phyloP scores from a whole-genome alignment of 176 grass and related monocot species.

The Avena eriantha region DNA sequence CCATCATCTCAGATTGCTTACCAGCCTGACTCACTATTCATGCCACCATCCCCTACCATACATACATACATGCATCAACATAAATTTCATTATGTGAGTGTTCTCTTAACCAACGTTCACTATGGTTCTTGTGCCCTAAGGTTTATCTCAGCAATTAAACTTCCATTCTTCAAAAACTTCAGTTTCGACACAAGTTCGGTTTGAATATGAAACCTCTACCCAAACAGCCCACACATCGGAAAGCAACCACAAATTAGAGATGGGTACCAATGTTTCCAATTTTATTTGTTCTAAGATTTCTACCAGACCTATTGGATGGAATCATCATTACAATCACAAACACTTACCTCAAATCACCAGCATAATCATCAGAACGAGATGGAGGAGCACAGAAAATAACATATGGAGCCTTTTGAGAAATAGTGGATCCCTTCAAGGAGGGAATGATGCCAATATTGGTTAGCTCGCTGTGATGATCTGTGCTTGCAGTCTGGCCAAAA shows the following conservation, averaged over 20 bases:
- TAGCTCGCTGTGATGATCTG: conserved; percentile 84
- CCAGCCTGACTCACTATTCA: not conserved
- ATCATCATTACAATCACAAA: conserved; percentile 1
- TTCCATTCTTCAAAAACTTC: not conserved
- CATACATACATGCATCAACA: conserved; percentile 16
- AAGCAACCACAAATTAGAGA: not conserved
- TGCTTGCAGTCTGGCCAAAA: conserved; percentile 83
- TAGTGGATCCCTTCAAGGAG: conserved; percentile 57
- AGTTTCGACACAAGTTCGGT: not conserved
- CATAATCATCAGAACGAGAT: conserved; percentile 76
- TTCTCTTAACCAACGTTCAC: not conserved
- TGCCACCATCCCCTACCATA: not conserved
- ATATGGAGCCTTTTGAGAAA: conserved; percentile 69
- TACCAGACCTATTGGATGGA: not conserved
- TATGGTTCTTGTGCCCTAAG: not conserved
- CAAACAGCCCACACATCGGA: not conserved
- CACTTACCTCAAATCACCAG: conserved; percentile 73
- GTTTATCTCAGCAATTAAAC: not conserved
- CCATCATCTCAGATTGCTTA: not conserved
- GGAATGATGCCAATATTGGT: conserved; percentile 71
- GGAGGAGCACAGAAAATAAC: conserved; percentile 93
- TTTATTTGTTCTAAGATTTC: conserved; percentile 4
- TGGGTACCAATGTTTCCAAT: not conserved
- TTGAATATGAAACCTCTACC: conserved; percentile 4
- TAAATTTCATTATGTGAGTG: not conserved